A percentile compares a stretch with the other conserved stretches of the same genome.
These are phyloP conservation scores for Themeda triandra DNA, from an alignment of 176 grass and related monocot species.

Conservation along the genomic window DNA sequence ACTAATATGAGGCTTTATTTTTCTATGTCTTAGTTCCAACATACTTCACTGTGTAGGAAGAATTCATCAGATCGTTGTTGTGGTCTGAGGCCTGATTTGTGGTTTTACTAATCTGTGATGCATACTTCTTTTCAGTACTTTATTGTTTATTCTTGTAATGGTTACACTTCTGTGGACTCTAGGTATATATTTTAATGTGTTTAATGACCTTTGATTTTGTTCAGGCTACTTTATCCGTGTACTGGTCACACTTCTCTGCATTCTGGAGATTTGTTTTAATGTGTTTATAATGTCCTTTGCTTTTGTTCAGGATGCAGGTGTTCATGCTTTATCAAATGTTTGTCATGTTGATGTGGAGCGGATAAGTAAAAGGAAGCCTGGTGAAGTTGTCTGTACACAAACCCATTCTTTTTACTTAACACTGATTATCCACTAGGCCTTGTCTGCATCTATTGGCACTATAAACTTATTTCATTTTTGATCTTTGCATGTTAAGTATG, in stretches of 20 bases:
- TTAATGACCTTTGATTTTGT: conserved; percentile 1
- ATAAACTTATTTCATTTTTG: not conserved
- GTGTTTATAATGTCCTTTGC: not conserved
- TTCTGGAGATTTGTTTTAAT: conserved; percentile 5
- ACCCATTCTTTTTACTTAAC: not conserved
- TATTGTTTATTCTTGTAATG: not conserved
- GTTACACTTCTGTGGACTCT: not conserved
- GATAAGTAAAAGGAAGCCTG: conserved; percentile 98
- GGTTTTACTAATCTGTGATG: not conserved
- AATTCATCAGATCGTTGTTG: not conserved
- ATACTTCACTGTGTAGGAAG: not conserved
- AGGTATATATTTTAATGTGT: conserved; percentile 9
- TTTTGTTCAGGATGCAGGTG: conserved; percentile 70
- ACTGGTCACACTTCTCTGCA: not conserved
- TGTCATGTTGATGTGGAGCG: conserved; percentile 93
- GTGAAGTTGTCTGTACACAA: conserved; percentile 64
- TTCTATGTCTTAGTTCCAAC: not conserved
- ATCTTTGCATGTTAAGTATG: not conserved
- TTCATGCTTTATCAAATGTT: conserved; percentile 96
- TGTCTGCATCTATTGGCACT: not conserved
- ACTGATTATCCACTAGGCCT: not conserved
- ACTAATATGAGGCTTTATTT: not conserved
- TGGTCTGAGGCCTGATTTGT: not conserved
- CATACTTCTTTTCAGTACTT: not conserved
- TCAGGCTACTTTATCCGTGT: conserved; percentile 26